These are phyloP conservation scores for Parmales sp. DNA, from an alignment of 108 stramenopile genomes.

Conservation along the genomic window DNA sequence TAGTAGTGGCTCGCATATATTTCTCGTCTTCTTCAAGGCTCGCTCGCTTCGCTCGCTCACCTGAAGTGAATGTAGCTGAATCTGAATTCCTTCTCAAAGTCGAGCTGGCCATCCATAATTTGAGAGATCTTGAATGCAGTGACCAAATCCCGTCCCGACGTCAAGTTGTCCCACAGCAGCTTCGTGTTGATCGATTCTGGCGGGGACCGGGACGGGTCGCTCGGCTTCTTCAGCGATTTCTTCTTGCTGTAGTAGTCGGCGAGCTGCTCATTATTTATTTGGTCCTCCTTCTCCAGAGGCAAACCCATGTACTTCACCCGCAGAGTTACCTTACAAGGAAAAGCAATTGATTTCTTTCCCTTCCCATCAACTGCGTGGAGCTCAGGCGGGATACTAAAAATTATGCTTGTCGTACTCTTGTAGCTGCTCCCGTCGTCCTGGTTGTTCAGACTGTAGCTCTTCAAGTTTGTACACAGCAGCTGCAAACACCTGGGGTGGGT, in stretches of 20 bases:
- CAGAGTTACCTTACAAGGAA: neutral
- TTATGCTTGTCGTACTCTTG: neutral
- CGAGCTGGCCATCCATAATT: neutral
- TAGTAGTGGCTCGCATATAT: neutral
- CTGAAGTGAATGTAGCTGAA: neutral
- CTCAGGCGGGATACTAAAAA: neutral
- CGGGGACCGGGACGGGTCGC: neutral
- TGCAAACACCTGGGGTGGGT: no score
- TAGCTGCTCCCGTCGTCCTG: neutral
- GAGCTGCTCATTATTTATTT: neutral
- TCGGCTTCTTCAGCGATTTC: neutral
- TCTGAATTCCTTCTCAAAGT: neutral
- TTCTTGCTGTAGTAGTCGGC: neutral
- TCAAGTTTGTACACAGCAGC: no score
- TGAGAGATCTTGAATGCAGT: neutral
- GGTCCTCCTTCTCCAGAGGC: neutral
- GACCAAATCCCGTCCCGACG: neutral
- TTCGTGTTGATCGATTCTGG: neutral
- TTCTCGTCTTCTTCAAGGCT: neutral
- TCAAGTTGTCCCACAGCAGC: neutral
- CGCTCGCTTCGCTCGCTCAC: neutral
- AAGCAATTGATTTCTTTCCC: neutral
- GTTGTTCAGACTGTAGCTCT: neutral
- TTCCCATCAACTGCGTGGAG: neutral
- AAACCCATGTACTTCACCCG: slow-evolving; percentile 5